Evolutionary conservation across 1,284 basidiomycete genomes (phyloP).

Genomic region (Tilletia indica): DNA sequence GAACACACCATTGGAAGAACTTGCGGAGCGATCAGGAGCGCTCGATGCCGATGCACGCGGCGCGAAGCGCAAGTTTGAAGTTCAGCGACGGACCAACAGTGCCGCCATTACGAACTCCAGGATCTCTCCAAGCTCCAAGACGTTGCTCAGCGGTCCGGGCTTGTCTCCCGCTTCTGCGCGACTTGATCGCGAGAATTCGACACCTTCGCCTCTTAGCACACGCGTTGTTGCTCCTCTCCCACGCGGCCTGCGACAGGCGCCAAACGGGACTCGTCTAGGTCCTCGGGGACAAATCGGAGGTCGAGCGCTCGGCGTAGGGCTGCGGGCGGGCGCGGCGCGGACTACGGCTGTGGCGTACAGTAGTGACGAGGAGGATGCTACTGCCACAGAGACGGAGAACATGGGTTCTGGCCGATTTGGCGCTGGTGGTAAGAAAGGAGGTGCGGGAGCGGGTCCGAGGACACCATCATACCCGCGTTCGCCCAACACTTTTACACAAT

Average conservation of each 20-base stretch:
- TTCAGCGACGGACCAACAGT: background rate
- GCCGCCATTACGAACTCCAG: background rate
- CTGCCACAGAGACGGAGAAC: constrained; percentile 5
- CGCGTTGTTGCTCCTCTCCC: constrained; percentile 12
- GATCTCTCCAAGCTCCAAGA: too few relatives aligned
- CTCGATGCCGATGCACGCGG: constrained; percentile 16
- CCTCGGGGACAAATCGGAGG: constrained; percentile 10
- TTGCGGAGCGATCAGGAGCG: constrained; percentile 20
- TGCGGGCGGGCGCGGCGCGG: constrained; percentile 5
- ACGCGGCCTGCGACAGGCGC: background rate
- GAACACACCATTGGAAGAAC: constrained; percentile 15
- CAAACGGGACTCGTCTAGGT: background rate
- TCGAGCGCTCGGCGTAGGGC: background rate
- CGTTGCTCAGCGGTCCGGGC: background rate
- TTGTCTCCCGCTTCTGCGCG: background rate
- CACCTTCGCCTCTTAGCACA: background rate
- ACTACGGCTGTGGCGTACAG: constrained; percentile 16
- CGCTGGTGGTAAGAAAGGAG: background rate
- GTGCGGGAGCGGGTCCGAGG: background rate
- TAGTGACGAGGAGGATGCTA: background rate
- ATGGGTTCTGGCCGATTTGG: too few relatives aligned
- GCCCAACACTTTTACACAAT: background rate
- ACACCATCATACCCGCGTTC: background rate
- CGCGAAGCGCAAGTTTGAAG: constrained; percentile 19
- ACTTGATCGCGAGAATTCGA: background rate